These are phyloP conservation scores for Globisporangium cystogenes DNA, from an alignment of 352 stramenopile species.

Conservation along the genomic window DNA sequence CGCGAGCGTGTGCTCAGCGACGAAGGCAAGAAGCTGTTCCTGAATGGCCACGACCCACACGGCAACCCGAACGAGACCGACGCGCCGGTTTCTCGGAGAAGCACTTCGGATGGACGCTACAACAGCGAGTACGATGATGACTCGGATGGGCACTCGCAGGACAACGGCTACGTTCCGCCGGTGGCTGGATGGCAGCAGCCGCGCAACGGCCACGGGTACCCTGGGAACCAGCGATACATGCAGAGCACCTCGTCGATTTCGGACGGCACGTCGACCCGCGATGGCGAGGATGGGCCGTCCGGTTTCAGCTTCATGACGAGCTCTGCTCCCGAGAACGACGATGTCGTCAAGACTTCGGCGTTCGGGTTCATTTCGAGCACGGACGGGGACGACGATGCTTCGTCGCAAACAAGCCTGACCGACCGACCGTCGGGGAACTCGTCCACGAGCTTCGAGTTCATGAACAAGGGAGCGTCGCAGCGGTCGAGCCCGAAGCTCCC, in stretches of 20 bases:
- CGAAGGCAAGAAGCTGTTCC: constrained; percentile 81
- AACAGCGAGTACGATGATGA: constrained; percentile 54
- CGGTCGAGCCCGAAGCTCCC: constrained; percentile 17
- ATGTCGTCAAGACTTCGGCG: constrained; percentile 30
- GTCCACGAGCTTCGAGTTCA: constrained; percentile 32
- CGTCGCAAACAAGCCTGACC: constrained; percentile 34
- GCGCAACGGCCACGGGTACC: constrained; percentile 20
- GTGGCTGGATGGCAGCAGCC: constrained; percentile 14
- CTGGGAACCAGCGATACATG: constrained; percentile 19
- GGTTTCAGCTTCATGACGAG: constrained; percentile 47
- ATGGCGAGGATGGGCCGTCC: constrained; percentile 18
- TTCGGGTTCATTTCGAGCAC: constrained; percentile 74
- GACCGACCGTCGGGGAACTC: constrained; percentile 39
- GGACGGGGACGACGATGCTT: constrained; percentile 35
- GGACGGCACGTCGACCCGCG: constrained; percentile 16
- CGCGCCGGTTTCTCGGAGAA: constrained; percentile 9
- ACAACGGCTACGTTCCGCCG: constrained; percentile 45
- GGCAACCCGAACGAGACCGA: constrained; percentile 19
- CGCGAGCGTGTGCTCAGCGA: constrained; percentile 76
- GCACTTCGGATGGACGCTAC: constrained; percentile 33
- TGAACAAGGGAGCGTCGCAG: constrained; percentile 17
- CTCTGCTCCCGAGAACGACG: constrained; percentile 6
- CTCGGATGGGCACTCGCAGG: constrained; percentile 41
- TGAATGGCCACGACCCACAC: constrained; percentile 39
- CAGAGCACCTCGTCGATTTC: constrained; percentile 18